Evolutionary conservation across 345 rosid species (phyloP).

Genomic region (Tarenaya hassleriana): DNA sequence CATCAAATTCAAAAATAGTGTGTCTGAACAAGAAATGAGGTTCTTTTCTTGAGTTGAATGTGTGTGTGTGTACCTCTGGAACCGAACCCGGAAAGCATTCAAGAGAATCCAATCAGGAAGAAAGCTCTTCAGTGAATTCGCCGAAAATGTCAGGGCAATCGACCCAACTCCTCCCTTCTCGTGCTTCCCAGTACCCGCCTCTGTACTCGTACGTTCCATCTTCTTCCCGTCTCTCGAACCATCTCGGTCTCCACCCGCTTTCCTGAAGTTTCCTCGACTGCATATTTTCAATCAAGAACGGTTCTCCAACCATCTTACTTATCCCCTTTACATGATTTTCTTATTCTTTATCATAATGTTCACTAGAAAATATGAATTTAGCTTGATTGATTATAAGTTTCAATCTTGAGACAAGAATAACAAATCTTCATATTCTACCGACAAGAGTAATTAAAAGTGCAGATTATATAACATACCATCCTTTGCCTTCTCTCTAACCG

Average conservation of each 20-base stretch:
- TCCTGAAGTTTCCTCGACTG: slow-evolving; percentile 92
- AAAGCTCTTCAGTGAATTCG: slow-evolving; percentile 48
- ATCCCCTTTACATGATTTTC: no score
- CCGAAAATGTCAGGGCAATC: slow-evolving; percentile 81
- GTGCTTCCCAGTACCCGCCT: slow-evolving; percentile 95
- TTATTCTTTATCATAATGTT: no score
- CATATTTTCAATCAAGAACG: no score
- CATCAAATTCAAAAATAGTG: no score
- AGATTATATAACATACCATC: slow-evolving; percentile 47
- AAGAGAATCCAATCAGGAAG: slow-evolving; percentile 34
- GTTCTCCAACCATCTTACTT: no score
- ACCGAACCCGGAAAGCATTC: slow-evolving; percentile 5
- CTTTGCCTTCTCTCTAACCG: slow-evolving; percentile 94
- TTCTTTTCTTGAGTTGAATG: no score
- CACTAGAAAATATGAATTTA: no score
- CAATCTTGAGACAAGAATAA: neutral
- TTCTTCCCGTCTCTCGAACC: slow-evolving; percentile 64
- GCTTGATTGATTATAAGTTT: no score
- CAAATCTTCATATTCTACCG: neutral
- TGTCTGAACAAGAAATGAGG: no score
- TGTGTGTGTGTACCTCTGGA: no score
- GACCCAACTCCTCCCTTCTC: slow-evolving; percentile 61
- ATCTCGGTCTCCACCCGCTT: slow-evolving; percentile 88
- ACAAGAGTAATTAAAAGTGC: neutral
- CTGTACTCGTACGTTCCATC: slow-evolving; percentile 55